Evolutionary conservation across 345 rosid species (phyloP), one percentile per base, ranked within the genome.

Genomic region (Cardamine resedifolia): DNA sequence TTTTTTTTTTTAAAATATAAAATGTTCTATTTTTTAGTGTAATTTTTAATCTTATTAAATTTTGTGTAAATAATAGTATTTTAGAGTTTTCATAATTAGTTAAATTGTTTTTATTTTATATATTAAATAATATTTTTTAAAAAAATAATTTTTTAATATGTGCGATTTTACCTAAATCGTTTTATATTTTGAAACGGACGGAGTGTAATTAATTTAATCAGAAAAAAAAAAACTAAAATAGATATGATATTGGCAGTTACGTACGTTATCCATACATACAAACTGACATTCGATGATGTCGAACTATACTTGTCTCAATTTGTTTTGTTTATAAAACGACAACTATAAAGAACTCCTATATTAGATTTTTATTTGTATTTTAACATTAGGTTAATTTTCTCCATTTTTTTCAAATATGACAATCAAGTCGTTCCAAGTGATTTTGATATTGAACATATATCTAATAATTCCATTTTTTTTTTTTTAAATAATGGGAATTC

Each of bases 401-500:
- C 2, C 5, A 14, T 5, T 20, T 64, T 64, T 33, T 1, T n/a
- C n/a, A 48, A 19, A 2, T 31, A 31, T 20, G 57, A 64, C 12
- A 38, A 10, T 27, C 47, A 5, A 50, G 3, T 33, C 15, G 36
- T 19, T 69, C 48, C 57, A 69, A 3, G 2, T 28, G 20, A 31
- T 68, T 57, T 68, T n/a, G 45, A 64, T 43, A 49, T 15, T 16
- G 28, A 23, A 26, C 68, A 67, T 48, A 20, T 59, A 59, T 57
- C 44, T 55, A 34, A 58, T 19, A 38, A 3, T 49, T 23, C 16
- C 31, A 16, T 9, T 38, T 28, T 11, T 38, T 62, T 5, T 0
- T 61, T 21, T 6, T 33, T 15, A 48, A 38, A 60, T 19, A 0
- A 26, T 56, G 49, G 45, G 15, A 20, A 41, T 65, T 31, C 74